Percentiles rank a stretch among this genome's conserved stretches.
These are phyloP conservation scores for Pseudocercospora crystallina DNA, from an alignment of 2,329 filamentous ascomycete genomes.

Conservation along the genomic window DNA sequence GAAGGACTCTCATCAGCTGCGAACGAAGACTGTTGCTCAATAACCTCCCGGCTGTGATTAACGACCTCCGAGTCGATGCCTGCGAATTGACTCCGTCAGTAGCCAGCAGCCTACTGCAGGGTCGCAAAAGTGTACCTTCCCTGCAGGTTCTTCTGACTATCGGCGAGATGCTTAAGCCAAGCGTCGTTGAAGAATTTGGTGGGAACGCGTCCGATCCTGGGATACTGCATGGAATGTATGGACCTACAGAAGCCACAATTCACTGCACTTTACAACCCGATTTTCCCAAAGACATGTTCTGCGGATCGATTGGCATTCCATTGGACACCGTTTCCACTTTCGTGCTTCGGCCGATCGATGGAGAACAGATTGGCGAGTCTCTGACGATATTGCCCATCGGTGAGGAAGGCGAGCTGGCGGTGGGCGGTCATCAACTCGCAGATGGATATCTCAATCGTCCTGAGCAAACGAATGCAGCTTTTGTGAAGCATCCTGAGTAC, in stretches of 20 bases:
- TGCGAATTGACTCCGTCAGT: slow-evolving; percentile 90
- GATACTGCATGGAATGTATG: slow-evolving; percentile 90
- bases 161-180: slow-evolving; percentile 83
- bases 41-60: slow-evolving; percentile 69
- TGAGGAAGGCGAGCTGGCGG: slow-evolving; percentile 73
- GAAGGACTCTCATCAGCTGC: slow-evolving; percentile 70
- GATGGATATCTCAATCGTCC: slow-evolving; percentile 77
- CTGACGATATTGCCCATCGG: slow-evolving; percentile 61
- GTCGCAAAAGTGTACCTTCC: slow-evolving; percentile 64
- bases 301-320: slow-evolving; percentile 72
- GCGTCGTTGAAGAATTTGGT: slow-evolving; percentile 78
- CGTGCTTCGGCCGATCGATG: slow-evolving; percentile 49
- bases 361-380: background rate
- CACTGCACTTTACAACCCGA: slow-evolving; percentile 76
- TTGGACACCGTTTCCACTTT: slow-evolving; percentile 80
- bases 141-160: slow-evolving; percentile 78
- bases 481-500: slow-evolving; percentile 63
- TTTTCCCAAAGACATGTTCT: slow-evolving; percentile 57
- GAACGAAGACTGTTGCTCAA: slow-evolving; percentile 69
- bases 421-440: slow-evolving; percentile 79
- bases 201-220: slow-evolving; percentile 53
- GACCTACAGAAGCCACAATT: slow-evolving; percentile 87
- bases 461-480: slow-evolving; percentile 70
- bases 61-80: slow-evolving; percentile 68
- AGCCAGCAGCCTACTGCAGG: slow-evolving; percentile 71